These are phyloP conservation scores for Boletus reticuloceps DNA, from an alignment of 768 basidiomycete species.

Conservation along the genomic window DNA sequence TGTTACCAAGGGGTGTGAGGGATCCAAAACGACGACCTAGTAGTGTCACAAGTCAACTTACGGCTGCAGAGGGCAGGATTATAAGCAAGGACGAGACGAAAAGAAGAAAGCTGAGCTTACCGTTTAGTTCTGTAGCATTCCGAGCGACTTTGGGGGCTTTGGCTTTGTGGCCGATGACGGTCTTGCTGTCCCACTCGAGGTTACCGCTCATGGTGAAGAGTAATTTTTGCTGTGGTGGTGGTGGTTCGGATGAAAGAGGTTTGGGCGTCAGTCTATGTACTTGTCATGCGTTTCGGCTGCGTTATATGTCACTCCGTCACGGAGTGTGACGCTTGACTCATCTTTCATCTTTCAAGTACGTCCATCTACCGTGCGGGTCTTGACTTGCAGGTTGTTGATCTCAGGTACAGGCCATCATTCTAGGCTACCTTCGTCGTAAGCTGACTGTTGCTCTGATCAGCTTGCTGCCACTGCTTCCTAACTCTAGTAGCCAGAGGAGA, in stretches of 20 bases:
- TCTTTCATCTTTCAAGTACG: too few relatives aligned
- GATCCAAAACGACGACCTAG: not conserved
- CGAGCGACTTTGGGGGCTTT: slow-evolving; percentile 62
- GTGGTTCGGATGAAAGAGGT: slow-evolving; percentile 7
- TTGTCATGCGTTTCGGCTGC: too few relatives aligned
- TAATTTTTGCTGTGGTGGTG: slow-evolving; percentile 2
- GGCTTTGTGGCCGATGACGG: slow-evolving; percentile 69
- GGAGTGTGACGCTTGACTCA: not conserved
- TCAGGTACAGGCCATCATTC: too few relatives aligned
- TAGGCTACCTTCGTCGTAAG: too few relatives aligned
- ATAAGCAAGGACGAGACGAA: slow-evolving; percentile 10
- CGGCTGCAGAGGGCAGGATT: slow-evolving; percentile 40
- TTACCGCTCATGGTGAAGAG: slow-evolving; percentile 40
- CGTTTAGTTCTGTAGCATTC: slow-evolving; percentile 57
- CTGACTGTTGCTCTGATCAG: too few relatives aligned
- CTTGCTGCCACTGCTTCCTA: too few relatives aligned
- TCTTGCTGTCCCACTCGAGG: slow-evolving; percentile 67
- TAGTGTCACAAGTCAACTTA: slow-evolving; percentile 32
- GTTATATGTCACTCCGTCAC: slow-evolving; percentile 4
- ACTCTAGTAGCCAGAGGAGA: too few relatives aligned
- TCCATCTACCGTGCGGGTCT: too few relatives aligned
- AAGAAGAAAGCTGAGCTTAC: slow-evolving; percentile 22
- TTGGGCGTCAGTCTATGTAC: too few relatives aligned
- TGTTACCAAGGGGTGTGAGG: slow-evolving; percentile 27
- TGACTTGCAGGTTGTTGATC: too few relatives aligned